Percentiles rank a stretch among this genome's conserved stretches.
phyloP scores from a whole-genome alignment of 2,329 filamentous ascomycete species.

The Fusarium caatingaense region DNA sequence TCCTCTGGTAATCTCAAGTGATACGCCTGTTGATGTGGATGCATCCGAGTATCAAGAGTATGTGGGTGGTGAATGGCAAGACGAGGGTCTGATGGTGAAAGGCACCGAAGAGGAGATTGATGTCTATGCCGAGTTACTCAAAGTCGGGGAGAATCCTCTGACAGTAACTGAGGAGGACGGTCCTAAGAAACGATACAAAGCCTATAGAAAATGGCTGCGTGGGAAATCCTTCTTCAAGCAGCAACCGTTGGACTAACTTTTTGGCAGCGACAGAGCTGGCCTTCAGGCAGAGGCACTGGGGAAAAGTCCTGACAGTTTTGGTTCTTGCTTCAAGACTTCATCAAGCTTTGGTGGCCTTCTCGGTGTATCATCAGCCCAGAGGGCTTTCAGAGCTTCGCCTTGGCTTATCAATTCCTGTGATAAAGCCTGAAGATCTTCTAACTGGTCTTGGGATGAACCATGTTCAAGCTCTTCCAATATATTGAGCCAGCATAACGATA shows the following conservation, averaged over 20 bases:
- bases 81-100: conserved; percentile 65
- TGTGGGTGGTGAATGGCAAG: conserved; percentile 74
- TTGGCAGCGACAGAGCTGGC: not conserved
- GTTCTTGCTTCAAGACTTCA: conserved; percentile 43
- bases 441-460: not conserved
- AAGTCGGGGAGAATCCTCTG: conserved; percentile 82
- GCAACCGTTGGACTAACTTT: conserved; percentile 68
- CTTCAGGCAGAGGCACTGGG: not conserved
- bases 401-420: conserved; percentile 31
- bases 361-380: conserved; percentile 39
- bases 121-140: conserved; percentile 81
- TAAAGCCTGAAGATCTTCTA: conserved; percentile 12
- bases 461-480: conserved; percentile 57
- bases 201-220: conserved; percentile 92
- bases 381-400: conserved; percentile 37
- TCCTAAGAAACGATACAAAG: conserved; percentile 94
- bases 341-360: conserved; percentile 23
- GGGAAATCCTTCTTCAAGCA: conserved; percentile 98
- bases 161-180: conserved; percentile 89
- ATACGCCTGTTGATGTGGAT: conserved; percentile 69
- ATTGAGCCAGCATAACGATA: conserved; percentile 73
- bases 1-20: conserved; percentile 80
- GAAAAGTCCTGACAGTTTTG: conserved; percentile 49
- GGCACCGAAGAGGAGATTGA: conserved; percentile 59
- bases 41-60: conserved; percentile 83